phyloP scores from a whole-genome alignment of 306 rosid species.

The Potentilla sterilis region DNA sequence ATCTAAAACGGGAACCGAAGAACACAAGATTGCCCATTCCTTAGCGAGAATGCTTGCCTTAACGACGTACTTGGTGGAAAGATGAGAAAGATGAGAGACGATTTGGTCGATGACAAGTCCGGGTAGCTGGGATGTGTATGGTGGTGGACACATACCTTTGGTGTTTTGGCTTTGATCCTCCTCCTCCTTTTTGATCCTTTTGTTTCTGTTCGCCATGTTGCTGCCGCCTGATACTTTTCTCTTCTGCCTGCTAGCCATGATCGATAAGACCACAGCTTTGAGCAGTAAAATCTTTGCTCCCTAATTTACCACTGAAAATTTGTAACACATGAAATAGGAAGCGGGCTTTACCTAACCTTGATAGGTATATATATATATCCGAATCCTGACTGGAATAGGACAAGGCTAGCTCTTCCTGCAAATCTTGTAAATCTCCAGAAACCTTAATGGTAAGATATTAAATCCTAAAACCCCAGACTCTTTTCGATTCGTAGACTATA shows the following conservation, averaged over 20 bases:
- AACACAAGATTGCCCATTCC: background rate
- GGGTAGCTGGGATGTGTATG: background rate
- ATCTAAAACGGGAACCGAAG: background rate
- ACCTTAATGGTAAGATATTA: background rate
- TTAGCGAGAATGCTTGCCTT: background rate
- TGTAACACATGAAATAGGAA: background rate
- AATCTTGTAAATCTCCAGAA: background rate
- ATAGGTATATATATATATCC: background rate
- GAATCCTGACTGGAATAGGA: background rate
- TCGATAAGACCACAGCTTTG: background rate
- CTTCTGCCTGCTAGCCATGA: background rate
- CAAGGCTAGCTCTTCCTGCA: background rate
- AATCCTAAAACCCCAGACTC: background rate
- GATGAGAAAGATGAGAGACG: background rate
- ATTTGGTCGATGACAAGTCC: background rate
- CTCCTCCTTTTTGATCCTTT: constrained; percentile 1
- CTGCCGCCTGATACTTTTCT: background rate
- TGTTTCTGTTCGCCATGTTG: background rate
- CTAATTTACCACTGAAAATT: background rate
- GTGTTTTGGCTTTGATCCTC: background rate
- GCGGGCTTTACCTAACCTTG: background rate
- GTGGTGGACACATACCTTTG: background rate
- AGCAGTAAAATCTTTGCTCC: background rate
- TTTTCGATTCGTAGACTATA: too few relatives aligned
- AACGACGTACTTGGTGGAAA: background rate